These are phyloP conservation scores for Barnettozyma hawaiiensis DNA, from an alignment of 1,139 yeast species.

Conservation along the genomic window DNA sequence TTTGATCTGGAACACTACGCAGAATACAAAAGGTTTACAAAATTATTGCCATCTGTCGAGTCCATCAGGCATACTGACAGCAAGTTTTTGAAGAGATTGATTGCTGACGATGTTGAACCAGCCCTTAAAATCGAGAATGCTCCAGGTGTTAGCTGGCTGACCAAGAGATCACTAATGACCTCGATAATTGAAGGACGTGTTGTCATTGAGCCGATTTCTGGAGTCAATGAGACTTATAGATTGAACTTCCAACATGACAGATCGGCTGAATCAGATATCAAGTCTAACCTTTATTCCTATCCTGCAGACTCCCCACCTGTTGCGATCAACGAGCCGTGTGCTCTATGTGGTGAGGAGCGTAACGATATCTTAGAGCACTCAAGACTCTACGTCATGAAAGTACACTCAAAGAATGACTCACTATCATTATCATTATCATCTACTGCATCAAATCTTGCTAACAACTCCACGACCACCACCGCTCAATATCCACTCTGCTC, in stretches of 20 bases:
- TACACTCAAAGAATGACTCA: slow-evolving; percentile 27
- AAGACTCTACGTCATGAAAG: slow-evolving; percentile 63
- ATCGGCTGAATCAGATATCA: slow-evolving; percentile 16
- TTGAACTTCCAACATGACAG: slow-evolving; percentile 19
- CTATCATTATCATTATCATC: too few species aligned
- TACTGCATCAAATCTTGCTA: slow-evolving; percentile 6
- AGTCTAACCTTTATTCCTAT: slow-evolving; percentile 34
- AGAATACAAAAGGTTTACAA: slow-evolving; percentile 33
- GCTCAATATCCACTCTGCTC: slow-evolving; percentile 80
- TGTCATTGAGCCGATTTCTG: slow-evolving; percentile 81
- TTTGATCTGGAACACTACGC: slow-evolving; percentile 44
- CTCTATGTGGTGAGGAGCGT: slow-evolving; percentile 75
- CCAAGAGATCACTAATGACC: slow-evolving; percentile 53
- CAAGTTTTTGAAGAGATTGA: slow-evolving; percentile 57
- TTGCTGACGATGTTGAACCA: slow-evolving; percentile 79
- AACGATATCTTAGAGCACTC: slow-evolving; percentile 69
- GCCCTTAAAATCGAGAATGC: slow-evolving; percentile 54
- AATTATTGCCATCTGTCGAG: slow-evolving; percentile 28
- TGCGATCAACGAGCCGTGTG: slow-evolving; percentile 69
- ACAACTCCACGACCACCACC: slow-evolving; percentile 23
- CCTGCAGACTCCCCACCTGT: slow-evolving; percentile 54
- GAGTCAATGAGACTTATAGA: slow-evolving; percentile 64
- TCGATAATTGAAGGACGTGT: slow-evolving; percentile 77
- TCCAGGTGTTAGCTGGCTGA: slow-evolving; percentile 56
- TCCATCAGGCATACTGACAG: slow-evolving; percentile 31